These are phyloP conservation scores for Umbelopsis sp. DNA, from an alignment of 192 early-diverging fungal genomes.

Conservation along the genomic window DNA sequence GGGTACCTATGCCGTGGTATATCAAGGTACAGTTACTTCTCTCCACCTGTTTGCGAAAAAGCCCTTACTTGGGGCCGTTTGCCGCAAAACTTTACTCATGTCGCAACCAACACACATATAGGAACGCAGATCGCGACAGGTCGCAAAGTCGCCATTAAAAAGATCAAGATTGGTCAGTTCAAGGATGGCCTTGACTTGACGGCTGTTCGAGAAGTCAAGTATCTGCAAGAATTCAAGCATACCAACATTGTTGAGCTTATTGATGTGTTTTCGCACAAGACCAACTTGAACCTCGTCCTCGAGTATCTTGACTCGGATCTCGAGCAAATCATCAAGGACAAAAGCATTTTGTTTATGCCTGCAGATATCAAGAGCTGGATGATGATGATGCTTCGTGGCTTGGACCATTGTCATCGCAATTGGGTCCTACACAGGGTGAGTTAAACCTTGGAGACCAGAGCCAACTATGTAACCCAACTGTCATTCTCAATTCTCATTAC, in stretches of 20 bases:
- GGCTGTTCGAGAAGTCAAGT: conserved; percentile 94
- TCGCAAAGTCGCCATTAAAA: conserved; percentile 92
- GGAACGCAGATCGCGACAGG: conserved; percentile 61
- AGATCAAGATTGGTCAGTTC: conserved; percentile 92
- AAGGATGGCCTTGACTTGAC: conserved; percentile 96
- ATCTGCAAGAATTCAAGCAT: conserved; percentile 89
- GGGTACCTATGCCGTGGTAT: conserved; percentile 96
- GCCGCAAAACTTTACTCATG: neutral
- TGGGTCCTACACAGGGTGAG: conserved; percentile 87
- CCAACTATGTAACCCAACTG: neutral
- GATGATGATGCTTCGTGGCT: conserved; percentile 92
- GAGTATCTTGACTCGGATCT: conserved; percentile 95
- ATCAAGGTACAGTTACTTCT: conserved; percentile 60
- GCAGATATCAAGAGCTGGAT: conserved; percentile 98
- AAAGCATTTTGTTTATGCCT: conserved; percentile 83
- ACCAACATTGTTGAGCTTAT: conserved; percentile 94
- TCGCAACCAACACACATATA: conserved; percentile 20
- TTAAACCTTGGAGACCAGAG: neutral
- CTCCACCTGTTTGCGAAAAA: neutral
- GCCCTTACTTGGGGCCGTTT: no score
- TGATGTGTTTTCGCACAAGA: conserved; percentile 91
- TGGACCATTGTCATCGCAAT: conserved; percentile 88
- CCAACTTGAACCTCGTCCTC: conserved; percentile 90
- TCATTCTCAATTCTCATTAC: neutral
- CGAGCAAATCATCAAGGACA: conserved; percentile 96